Evolutionary conservation across 176 grass and related monocot species (phyloP).

Genomic region (Saccharum spontaneum): DNA sequence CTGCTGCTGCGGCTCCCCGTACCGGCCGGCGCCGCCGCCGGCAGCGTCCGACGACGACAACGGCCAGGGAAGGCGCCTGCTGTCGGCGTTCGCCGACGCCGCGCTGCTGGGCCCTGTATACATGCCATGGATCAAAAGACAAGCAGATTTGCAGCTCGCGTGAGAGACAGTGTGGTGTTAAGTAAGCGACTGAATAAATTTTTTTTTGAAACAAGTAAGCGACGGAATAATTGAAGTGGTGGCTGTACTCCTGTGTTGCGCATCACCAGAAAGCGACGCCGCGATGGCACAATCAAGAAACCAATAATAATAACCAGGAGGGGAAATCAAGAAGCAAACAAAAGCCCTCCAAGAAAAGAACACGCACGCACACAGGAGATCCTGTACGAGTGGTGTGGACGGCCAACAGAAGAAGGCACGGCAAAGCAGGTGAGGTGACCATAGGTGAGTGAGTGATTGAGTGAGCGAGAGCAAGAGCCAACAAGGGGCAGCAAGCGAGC

Average conservation of each 20-base stretch:
- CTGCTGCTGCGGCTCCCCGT: slow-evolving; percentile 17
- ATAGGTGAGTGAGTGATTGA: too few relatives aligned
- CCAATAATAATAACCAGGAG: background rate
- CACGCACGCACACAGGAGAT: background rate
- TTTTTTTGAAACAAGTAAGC: too few relatives aligned
- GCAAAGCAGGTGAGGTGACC: background rate
- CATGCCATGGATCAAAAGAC: background rate
- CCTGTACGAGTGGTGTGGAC: too few relatives aligned
- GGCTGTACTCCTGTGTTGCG: background rate
- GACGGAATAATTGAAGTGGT: background rate
- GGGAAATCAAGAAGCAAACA: background rate
- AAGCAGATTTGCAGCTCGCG: background rate
- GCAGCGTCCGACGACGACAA: slow-evolving; percentile 3
- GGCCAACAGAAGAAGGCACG: slow-evolving; percentile 10
- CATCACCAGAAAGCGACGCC: background rate
- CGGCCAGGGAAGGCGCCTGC: background rate
- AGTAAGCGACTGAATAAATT: background rate
- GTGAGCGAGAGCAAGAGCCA: background rate
- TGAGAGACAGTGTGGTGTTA: background rate
- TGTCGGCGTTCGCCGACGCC: background rate
- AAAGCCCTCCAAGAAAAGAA: background rate
- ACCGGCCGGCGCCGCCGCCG: background rate
- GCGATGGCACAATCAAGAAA: background rate
- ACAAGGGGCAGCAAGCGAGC: background rate
- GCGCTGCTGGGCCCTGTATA: slow-evolving; percentile 11